A percentile compares a stretch with the other conserved stretches of the same genome.
phyloP scores from a whole-genome alignment of 768 basidiomycete genomes.

The Termitomyces sp. region DNA sequence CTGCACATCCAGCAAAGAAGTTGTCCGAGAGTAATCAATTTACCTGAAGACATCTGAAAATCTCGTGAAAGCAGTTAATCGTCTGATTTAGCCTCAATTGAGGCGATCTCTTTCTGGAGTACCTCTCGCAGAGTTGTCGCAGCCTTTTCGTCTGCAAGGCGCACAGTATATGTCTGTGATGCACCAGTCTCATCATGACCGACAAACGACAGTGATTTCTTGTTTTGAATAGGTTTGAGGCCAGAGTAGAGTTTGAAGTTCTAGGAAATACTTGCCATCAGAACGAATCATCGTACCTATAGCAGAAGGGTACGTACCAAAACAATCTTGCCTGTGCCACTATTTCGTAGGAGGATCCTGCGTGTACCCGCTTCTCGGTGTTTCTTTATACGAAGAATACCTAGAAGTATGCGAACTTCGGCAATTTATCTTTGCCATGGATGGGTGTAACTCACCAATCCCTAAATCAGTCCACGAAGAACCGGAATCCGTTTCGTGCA shows the following conservation, averaged over 20 bases:
- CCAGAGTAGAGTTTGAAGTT: conserved; percentile 69
- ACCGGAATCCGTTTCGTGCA: conserved; percentile 39
- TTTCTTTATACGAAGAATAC: conserved; percentile 69
- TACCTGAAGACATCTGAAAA: background rate
- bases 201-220: conserved; percentile 59
- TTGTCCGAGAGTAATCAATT: background rate
- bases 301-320: conserved; percentile 46
- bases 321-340: conserved; percentile 69
- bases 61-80: conserved; percentile 4
- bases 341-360: conserved; percentile 69
- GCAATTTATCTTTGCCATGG: background rate
- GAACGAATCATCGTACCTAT: background rate
- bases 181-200: conserved; percentile 58
- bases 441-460: conserved; percentile 44
- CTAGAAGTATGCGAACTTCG: conserved; percentile 29
- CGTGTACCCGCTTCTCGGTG: conserved; percentile 60
- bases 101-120: conserved; percentile 59
- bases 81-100: conserved; percentile 38
- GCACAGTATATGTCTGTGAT: conserved; percentile 61
- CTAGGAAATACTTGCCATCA: conserved; percentile 33
- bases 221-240: conserved; percentile 49
- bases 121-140: conserved; percentile 56
- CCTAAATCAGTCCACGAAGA: conserved; percentile 67
- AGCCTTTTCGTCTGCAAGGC: conserved; percentile 55
- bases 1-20: background rate